Evolutionary conservation across 2,329 filamentous ascomycete species (phyloP).

Genomic region (Zarea fungicola): DNA sequence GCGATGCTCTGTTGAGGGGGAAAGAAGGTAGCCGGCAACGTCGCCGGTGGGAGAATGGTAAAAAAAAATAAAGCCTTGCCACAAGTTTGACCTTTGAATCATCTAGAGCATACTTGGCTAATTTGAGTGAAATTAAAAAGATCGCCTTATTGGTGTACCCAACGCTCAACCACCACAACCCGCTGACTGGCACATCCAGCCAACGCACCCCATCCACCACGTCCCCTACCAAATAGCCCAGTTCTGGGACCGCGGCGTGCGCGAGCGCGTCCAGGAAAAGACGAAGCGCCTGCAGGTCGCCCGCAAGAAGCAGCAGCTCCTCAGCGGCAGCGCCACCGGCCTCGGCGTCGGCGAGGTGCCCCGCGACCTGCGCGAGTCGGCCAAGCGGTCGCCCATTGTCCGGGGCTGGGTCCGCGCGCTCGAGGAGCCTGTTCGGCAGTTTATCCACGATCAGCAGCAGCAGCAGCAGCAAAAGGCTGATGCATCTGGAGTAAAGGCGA

Average conservation of each 20-base stretch:
- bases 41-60: slow-evolving; percentile 94
- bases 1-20: slow-evolving; percentile 77
- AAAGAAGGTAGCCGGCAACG: slow-evolving; percentile 85
- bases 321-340: slow-evolving; percentile 35
- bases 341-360: slow-evolving; percentile 58
- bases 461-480: slow-evolving; percentile 15
- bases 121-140: slow-evolving; percentile 38
- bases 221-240: slow-evolving; percentile 88
- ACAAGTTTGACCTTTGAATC: slow-evolving; percentile 14
- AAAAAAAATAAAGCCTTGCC: slow-evolving; percentile 17
- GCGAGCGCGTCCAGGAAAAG: slow-evolving; percentile 46
- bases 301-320: slow-evolving; percentile 43
- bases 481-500: slow-evolving; percentile 5
- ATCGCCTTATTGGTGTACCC: slow-evolving; percentile 81
- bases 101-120: background rate
- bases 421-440: slow-evolving; percentile 76
- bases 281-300: slow-evolving; percentile 33
- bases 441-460: slow-evolving; percentile 51
- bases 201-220: slow-evolving; percentile 69
- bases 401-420: slow-evolving; percentile 75
- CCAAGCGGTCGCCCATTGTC: slow-evolving; percentile 76
- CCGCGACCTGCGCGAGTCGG: slow-evolving; percentile 70
- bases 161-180: slow-evolving; percentile 77
- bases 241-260: slow-evolving; percentile 64
- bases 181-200: slow-evolving; percentile 74